Base-by-base conservation (phyloP, 2,329 filamentous ascomycete genomes). In the Volutella citrinella region DNA sequence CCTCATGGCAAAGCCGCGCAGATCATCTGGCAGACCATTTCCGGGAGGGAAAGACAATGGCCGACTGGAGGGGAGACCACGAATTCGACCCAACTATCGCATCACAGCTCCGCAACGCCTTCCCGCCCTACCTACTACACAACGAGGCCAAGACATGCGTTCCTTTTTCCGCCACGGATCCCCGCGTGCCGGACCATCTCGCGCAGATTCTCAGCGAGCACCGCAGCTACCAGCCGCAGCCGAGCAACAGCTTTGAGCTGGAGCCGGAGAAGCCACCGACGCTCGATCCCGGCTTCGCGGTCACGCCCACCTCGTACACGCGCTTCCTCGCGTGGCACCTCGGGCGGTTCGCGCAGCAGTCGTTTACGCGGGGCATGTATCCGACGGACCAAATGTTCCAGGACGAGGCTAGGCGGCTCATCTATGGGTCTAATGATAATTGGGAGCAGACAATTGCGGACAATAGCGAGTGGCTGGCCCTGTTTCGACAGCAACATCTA, bases 1-100 rank as follows among this genome's bases (percentile, higher is more conserved):
- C 25, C 9, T 36, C 42, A 5, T 55, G 52, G 51, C 31, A 27
- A 7, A 28, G 36, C 10, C 40, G 52, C 9, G 30, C 36, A 20
- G 49, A 52, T 27, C 52, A 55, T 30, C 40, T 55, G 9, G 42
- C 51, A 4, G 34, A 27, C 4, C 50, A 54, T 21, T 55, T 54
- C 19, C 43, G 36, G 5, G 34, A 44, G 5, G 51, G 51, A 3
- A 16, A 34, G 14, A 48, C 40, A 9, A 54, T 55, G 44, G 32
- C 37, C 10, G 43, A 53, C 16, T 55, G 52, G 52, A 40, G 48
- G 19, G 52, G 50, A 11, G 42, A 46, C 12, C 45, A 48, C 19
- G 42, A 42, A 1, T 52, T 55, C 19, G 44, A 46, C 8, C 35
- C 48, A 5, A 20, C 32, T 2, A 38, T 52, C 11, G 32, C 45